phyloP scores from a whole-genome alignment of 1,284 basidiomycete species.

The Rhodotorula mucilaginosa region DNA sequence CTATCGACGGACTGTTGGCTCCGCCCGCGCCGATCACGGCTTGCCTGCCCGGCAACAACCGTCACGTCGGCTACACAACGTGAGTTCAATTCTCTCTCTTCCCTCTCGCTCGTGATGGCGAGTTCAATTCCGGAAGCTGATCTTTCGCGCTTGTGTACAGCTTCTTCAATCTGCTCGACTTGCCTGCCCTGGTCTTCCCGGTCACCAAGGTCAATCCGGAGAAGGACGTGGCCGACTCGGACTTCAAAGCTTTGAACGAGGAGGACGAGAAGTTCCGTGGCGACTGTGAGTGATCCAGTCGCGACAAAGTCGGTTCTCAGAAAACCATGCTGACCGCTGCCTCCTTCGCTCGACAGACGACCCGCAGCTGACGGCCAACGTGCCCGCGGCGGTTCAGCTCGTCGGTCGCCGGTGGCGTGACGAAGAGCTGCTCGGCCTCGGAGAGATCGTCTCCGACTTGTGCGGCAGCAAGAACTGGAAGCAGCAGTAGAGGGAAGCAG shows the following conservation, averaged over 20 bases:
- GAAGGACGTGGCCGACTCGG: neutral
- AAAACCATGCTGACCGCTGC: neutral
- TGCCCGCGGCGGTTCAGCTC: constrained; percentile 5
- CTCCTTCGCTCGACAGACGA: neutral
- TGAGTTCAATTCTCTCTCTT: neutral
- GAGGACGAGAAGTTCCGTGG: constrained; percentile 57
- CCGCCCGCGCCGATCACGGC: constrained; percentile 7
- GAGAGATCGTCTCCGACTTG: neutral
- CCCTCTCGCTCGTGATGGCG: too few species aligned
- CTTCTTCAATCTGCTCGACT: constrained; percentile 53
- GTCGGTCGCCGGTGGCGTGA: constrained; percentile 16
- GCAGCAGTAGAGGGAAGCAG: constrained; percentile 4
- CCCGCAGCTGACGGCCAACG: constrained; percentile 3
- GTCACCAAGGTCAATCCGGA: constrained; percentile 40
- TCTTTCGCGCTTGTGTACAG: neutral
- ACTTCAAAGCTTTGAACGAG: constrained; percentile 54
- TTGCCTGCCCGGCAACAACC: neutral
- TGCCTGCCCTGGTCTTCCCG: constrained; percentile 58
- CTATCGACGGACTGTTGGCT: constrained; percentile 61
- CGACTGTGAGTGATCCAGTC: constrained; percentile 54
- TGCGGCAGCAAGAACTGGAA: constrained; percentile 10
- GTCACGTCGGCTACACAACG: constrained; percentile 8
- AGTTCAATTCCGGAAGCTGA: neutral
- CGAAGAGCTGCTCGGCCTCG: constrained; percentile 12
- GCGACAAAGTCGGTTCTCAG: too few species aligned